phyloP scores from a whole-genome alignment of 106 monocot genomes.

The Dendrobium nobile region DNA sequence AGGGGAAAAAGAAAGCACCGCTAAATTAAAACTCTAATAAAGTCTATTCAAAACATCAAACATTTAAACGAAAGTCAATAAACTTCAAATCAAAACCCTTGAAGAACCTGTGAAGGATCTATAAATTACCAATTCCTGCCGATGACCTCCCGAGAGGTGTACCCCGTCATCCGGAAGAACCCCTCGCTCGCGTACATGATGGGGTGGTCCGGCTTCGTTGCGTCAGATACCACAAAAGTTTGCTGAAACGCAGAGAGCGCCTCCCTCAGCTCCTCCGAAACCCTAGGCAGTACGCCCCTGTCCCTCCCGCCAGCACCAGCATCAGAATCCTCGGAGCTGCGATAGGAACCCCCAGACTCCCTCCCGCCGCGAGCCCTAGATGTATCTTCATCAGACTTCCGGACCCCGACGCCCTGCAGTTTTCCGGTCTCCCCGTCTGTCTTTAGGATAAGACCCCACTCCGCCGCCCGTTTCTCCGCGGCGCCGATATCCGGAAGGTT shows the following conservation, averaged over 20 bases:
- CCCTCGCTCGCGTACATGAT: constrained; percentile 96
- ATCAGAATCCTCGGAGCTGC: constrained; percentile 66
- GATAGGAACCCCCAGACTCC: constrained; percentile 34
- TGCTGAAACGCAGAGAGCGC: constrained; percentile 96
- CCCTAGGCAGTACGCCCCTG: constrained; percentile 40
- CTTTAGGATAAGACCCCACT: constrained; percentile 88
- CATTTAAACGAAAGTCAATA: neutral
- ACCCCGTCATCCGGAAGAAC: constrained; percentile 94
- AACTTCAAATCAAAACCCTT: neutral
- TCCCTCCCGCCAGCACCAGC: constrained; percentile 12
- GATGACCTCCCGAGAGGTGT: constrained; percentile 77
- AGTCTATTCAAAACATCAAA: neutral
- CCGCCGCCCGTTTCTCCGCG: constrained; percentile 72
- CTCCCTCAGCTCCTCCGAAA: constrained; percentile 86
- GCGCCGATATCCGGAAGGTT: constrained; percentile 8
- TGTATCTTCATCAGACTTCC: constrained; percentile 44
- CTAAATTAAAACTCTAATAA: no score
- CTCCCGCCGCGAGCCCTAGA: constrained; percentile 6
- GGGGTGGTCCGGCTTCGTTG: constrained; percentile 66
- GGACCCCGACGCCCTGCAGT: constrained; percentile 64
- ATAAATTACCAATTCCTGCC: constrained; percentile 74
- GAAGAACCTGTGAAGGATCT: neutral
- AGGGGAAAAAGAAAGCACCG: neutral
- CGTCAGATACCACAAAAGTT: constrained; percentile 93
- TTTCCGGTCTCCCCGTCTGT: constrained; percentile 82